Evolutionary conservation across 257 asterid species (phyloP).

Genomic region (Primulina eburnea): DNA sequence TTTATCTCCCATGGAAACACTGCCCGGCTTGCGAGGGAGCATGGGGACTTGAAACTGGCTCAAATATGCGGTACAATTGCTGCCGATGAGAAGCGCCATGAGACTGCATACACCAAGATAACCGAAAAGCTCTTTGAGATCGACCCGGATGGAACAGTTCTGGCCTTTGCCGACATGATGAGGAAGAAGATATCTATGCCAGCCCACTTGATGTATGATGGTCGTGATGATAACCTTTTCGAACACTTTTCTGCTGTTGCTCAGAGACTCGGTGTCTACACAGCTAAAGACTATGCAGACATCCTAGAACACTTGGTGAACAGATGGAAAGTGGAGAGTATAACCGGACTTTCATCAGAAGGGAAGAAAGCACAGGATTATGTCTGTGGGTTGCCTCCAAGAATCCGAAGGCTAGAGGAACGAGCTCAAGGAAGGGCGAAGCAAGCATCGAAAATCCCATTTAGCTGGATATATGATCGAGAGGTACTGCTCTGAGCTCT

Average conservation of each 20-base stretch:
- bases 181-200: constrained; percentile 17
- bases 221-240: constrained; percentile 15
- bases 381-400: constrained; percentile 20
- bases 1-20: constrained; percentile 26
- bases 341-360: constrained; percentile 15
- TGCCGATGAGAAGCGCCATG: constrained; percentile 26
- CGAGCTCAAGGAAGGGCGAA: constrained; percentile 24
- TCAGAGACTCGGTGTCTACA: constrained; percentile 22
- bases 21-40: constrained; percentile 23
- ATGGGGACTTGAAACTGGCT: constrained; percentile 17
- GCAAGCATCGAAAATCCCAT: neutral
- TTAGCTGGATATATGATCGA: constrained; percentile 24
- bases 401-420: constrained; percentile 21
- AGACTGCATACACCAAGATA: constrained; percentile 19
- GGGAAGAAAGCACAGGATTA: constrained; percentile 18
- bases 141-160: constrained; percentile 15
- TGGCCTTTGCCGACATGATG: constrained; percentile 22
- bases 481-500: constrained; percentile 7
- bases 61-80: constrained; percentile 25
- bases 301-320: constrained; percentile 19
- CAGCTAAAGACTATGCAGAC: constrained; percentile 21
- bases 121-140: constrained; percentile 17
- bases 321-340: constrained; percentile 21
- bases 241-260: constrained; percentile 23
- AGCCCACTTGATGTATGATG: constrained; percentile 26